A percentile compares a stretch with the other conserved stretches of the same genome.
Conservation (phyloP, 768 basidiomycete species). For the Podaxis sp. region DNA sequence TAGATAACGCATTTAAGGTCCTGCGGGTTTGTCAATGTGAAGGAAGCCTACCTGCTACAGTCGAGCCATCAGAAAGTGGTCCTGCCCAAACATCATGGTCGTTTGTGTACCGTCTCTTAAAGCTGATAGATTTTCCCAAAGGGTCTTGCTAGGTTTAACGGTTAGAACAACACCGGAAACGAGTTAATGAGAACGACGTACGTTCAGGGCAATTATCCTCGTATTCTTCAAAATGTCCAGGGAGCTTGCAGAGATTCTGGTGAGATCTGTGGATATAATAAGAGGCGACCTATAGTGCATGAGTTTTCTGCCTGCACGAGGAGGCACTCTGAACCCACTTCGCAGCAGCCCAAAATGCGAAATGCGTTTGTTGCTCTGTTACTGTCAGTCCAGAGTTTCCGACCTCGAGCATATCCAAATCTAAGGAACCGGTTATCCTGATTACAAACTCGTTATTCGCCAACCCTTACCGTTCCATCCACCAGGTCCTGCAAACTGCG, state of each 20-base stretch:
- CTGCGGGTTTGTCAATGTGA: background rate
- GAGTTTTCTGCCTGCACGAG: background rate
- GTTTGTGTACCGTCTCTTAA: conserved; percentile 44
- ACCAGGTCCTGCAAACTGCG: conserved; percentile 42
- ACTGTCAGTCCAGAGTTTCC: conserved; percentile 40
- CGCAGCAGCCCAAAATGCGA: conserved; percentile 49
- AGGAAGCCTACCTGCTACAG: conserved; percentile 32
- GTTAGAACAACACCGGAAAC: background rate
- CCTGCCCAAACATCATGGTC: conserved; percentile 48
- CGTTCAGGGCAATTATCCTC: conserved; percentile 40
- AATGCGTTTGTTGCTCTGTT: conserved; percentile 42
- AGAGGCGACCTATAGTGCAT: conserved; percentile 31
- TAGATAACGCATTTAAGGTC: conserved; percentile 12
- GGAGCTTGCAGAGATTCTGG: conserved; percentile 26
- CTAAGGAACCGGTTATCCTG: conserved; percentile 16
- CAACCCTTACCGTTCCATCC: conserved; percentile 33
- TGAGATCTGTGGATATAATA: conserved; percentile 40
- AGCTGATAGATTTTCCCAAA: conserved; percentile 38
- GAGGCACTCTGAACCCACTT: conserved; percentile 25
- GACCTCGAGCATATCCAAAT: conserved; percentile 52
- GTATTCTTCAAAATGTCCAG: conserved; percentile 36
- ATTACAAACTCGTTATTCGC: background rate
- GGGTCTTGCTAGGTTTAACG: conserved; percentile 34
- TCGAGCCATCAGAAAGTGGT: conserved; percentile 43
- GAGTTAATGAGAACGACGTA: conserved; percentile 14